phyloP scores from a whole-genome alignment of 495 filamentous ascomycete genomes.

The Clohesyomyces aquaticus region DNA sequence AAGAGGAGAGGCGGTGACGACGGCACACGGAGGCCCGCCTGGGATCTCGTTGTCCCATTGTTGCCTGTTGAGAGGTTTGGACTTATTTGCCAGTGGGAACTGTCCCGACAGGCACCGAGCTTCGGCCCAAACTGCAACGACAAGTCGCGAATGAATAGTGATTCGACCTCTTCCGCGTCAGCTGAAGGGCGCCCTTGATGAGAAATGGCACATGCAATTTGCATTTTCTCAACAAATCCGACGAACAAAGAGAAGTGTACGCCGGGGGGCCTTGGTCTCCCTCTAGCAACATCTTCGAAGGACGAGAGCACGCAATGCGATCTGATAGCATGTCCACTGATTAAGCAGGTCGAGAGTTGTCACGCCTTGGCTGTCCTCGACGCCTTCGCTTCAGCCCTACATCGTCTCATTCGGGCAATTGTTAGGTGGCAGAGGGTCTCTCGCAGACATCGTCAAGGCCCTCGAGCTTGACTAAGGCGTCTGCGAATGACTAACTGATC shows the following conservation, averaged over 20 bases:
- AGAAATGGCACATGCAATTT: background rate
- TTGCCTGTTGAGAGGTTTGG: too few relatives aligned
- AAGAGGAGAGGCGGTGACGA: too few relatives aligned
- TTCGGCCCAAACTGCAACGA: background rate
- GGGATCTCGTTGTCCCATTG: too few relatives aligned
- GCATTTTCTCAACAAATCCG: too few relatives aligned
- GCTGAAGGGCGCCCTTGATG: background rate
- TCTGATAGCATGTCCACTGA: background rate
- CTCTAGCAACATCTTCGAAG: background rate
- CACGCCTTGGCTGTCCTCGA: background rate
- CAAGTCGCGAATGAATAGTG: too few relatives aligned
- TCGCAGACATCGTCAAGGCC: slow-evolving; percentile 1
- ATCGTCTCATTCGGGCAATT: slow-evolving; percentile 1
- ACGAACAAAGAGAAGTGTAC: too few relatives aligned
- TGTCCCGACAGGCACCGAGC: background rate
- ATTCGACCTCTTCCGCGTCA: too few relatives aligned
- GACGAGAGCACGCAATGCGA: background rate
- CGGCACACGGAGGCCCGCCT: too few relatives aligned
- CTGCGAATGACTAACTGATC: slow-evolving; percentile 25
- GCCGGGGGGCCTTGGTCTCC: too few relatives aligned
- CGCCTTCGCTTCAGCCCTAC: background rate
- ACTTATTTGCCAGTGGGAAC: too few relatives aligned
- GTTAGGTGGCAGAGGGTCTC: slow-evolving; percentile 4
- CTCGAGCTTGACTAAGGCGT: slow-evolving; percentile 16
- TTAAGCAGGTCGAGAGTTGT: background rate